Evolutionary conservation across 257 asterid genomes (phyloP).

Genomic region (Lantana camara): DNA sequence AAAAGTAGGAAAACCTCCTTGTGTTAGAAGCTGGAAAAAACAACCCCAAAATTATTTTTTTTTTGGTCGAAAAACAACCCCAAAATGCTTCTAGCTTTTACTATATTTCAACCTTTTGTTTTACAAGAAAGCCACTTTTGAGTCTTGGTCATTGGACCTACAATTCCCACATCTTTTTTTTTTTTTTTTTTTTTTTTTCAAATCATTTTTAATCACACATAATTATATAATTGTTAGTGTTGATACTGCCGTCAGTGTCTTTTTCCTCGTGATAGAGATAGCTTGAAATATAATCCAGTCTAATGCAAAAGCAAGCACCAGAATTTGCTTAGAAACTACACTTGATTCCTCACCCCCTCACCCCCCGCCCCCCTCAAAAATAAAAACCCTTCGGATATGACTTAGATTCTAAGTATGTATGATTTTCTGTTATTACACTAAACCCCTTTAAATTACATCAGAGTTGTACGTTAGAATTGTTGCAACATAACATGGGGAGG

Average conservation of each 20-base stretch:
- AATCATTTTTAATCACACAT: background rate
- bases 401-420: conserved; percentile 50
- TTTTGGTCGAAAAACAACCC: too few relatives aligned
- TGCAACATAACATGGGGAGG: conserved; percentile 55
- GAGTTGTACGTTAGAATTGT: conserved; percentile 15
- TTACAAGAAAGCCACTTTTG: too few relatives aligned
- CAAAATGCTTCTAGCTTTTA: too few relatives aligned
- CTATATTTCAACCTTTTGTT: too few relatives aligned
- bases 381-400: too few relatives aligned
- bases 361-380: too few relatives aligned
- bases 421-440: conserved; percentile 25
- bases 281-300: conserved; percentile 47
- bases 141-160: too few relatives aligned
- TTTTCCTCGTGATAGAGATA: conserved; percentile 25
- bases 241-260: background rate
- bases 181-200: too few relatives aligned
- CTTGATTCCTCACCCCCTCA: conserved; percentile 48
- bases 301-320: conserved; percentile 28
- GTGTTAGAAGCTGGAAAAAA: too few relatives aligned
- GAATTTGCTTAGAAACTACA: conserved; percentile 48
- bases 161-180: too few relatives aligned
- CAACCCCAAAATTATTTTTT: too few relatives aligned
- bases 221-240: background rate
- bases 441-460: conserved; percentile 37
- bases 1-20: too few relatives aligned